Base-by-base conservation (phyloP, 2,329 filamentous ascomycete species). In the Colletotrichum eremochloae region DNA sequence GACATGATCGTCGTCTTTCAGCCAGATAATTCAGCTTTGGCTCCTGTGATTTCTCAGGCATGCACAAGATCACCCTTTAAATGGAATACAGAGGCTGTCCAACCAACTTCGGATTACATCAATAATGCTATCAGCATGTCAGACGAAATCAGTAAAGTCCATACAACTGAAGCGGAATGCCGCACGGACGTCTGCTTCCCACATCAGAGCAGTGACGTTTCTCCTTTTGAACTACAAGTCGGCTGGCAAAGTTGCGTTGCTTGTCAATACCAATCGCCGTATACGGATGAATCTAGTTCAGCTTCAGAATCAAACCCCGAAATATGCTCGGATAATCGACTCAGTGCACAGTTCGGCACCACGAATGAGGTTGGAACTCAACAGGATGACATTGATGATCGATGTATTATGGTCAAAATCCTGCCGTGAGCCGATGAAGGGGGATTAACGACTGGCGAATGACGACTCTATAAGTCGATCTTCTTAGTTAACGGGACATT, bases 351-450 rank as follows among this genome's bases (percentile, higher is more conserved):
- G 18, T 62, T 62, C 2, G 6, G 14, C 2, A 62, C 1, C 2
- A 62, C 36, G 3, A 5, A 50, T 7, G 9, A 48, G 42, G 31
- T 11, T 62, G 1, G 15, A 33, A 38, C 31, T 24, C 2, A 62
- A 62, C 0, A 62, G 42, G 5, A 62, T 14, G 11, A 29, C n/a
- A 48, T 36, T 62, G 1, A 62, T 50, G 1, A 62, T 50, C 2
- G 2, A 46, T 62, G 5, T 36, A 62, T 62, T 48, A 6, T 62
- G 1, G 11, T 62, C 7, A 62, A 62, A 62, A 44, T 50, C 48
- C 58, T 31, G 24, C 24, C 24, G 1, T 24, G 24, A 24, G 24
- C 24, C 24, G 24, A 24, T 24, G 24, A 24, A 24, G 24, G 24
- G 24, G 24, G 24, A 24, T 24, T 24, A 24, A 24, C 24, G 1